Percentiles rank a stretch among this genome's conserved stretches.
phyloP scores from a whole-genome alignment of 2,329 filamentous ascomycete species.

The Septoria petroselini region DNA sequence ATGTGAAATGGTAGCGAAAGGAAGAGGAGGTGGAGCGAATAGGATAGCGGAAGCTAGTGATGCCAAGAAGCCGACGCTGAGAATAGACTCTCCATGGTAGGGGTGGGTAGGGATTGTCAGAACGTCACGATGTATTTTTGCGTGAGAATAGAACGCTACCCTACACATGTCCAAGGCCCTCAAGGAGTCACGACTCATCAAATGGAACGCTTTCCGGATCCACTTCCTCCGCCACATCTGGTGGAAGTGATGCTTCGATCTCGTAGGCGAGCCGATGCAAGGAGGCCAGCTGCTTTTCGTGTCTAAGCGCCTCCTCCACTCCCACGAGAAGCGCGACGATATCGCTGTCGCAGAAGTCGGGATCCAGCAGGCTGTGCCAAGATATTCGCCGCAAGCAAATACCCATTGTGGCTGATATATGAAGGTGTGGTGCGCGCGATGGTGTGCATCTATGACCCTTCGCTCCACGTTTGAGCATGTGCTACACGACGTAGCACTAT shows the following conservation, averaged over 20 bases:
- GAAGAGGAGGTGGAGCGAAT: not conserved
- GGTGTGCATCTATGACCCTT: not conserved
- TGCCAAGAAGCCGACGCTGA: not conserved
- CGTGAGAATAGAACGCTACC: too few species aligned
- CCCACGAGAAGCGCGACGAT: not conserved
- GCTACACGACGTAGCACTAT: too few species aligned
- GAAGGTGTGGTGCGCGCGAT: not conserved
- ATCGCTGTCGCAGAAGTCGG: not conserved
- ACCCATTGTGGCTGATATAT: not conserved
- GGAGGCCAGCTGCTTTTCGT: not conserved
- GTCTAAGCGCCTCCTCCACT: not conserved
- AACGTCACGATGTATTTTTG: not conserved
- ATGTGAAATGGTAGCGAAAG: not conserved
- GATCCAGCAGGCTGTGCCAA: not conserved
- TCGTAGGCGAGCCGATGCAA: not conserved
- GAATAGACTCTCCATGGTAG: not conserved
- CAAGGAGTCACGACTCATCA: too few species aligned
- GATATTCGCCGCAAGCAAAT: not conserved
- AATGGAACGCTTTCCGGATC: not conserved
- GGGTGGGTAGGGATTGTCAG: not conserved
- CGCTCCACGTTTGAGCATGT: too few species aligned
- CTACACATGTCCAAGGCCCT: too few species aligned
- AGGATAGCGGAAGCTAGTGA: not conserved
- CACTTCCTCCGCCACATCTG: not conserved
- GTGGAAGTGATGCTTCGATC: not conserved